A percentile compares a stretch with the other conserved stretches of the same genome.
Evolutionary conservation across 2,329 filamentous ascomycete species (phyloP).

Genomic region (Fusarium proliferatum): DNA sequence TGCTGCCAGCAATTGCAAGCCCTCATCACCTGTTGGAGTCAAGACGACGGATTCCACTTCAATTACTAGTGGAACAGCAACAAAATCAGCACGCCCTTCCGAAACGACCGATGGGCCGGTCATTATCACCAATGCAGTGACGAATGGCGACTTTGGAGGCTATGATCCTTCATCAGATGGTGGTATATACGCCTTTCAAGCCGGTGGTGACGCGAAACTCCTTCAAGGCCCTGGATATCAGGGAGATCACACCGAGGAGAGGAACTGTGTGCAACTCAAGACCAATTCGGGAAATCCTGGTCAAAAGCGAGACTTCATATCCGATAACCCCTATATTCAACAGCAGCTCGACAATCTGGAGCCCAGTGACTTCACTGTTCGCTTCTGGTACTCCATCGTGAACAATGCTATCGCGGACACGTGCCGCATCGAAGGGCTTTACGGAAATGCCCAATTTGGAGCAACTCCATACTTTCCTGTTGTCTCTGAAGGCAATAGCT

Average conservation of each 20-base stretch:
- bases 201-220: constrained; percentile 18
- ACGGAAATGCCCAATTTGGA: constrained; percentile 24
- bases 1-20: constrained; percentile 24
- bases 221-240: constrained; percentile 31
- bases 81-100: background rate
- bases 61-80: background rate
- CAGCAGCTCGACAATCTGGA: constrained; percentile 33
- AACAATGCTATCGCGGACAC: constrained; percentile 29
- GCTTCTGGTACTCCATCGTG: constrained; percentile 35
- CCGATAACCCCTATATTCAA: constrained; percentile 28
- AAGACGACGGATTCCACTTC: background rate
- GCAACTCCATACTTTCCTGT: constrained; percentile 37
- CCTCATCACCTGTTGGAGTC: background rate
- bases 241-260: constrained; percentile 25
- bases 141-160: constrained; percentile 37
- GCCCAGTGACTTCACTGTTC: constrained; percentile 34
- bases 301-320: constrained; percentile 4
- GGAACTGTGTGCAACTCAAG: constrained; percentile 31
- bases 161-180: constrained; percentile 32
- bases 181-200: constrained; percentile 37
- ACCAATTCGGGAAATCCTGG: background rate
- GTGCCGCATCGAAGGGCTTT: constrained; percentile 36
- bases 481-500: background rate
- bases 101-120: constrained; percentile 19
- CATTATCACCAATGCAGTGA: constrained; percentile 24